phyloP scores from a whole-genome alignment of 345 rosid genomes.

The Sonneratia alba region DNA sequence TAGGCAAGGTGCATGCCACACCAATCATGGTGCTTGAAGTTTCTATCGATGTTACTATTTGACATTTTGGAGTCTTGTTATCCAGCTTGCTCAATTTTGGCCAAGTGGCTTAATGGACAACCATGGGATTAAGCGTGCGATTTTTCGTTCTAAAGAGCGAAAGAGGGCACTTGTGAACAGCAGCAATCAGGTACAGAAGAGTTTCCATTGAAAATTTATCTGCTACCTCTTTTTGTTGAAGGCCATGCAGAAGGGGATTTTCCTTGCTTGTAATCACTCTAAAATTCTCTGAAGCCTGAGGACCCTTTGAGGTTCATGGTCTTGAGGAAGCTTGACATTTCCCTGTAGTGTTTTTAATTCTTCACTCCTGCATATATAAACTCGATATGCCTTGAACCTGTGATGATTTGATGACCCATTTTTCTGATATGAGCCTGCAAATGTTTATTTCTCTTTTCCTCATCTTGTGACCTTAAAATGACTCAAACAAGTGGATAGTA shows the following conservation, averaged over 20 bases:
- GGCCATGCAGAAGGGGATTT: too few species aligned
- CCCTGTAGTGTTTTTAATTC: too few species aligned
- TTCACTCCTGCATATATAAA: too few species aligned
- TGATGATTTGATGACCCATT: background rate
- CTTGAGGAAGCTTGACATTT: background rate
- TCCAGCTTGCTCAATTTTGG: conserved; percentile 86
- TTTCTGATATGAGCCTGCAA: background rate
- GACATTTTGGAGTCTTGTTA: conserved; percentile 15
- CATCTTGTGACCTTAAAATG: background rate
- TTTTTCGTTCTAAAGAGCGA: conserved; percentile 78
- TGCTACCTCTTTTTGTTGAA: too few species aligned
- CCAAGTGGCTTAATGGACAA: conserved; percentile 81
- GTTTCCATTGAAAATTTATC: background rate
- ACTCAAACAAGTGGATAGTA: background rate
- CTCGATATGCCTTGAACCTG: too few species aligned
- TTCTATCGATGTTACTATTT: conserved; percentile 15
- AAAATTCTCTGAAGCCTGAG: background rate
- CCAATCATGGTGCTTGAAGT: background rate
- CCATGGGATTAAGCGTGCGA: conserved; percentile 77
- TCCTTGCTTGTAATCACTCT: background rate
- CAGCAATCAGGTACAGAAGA: conserved; percentile 32
- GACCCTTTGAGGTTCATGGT: background rate
- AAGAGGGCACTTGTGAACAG: conserved; percentile 29
- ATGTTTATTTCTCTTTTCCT: background rate
- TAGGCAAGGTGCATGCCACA: background rate